A percentile compares a stretch with the other conserved stretches of the same genome.
These are phyloP conservation scores for Mycena epipterygia DNA, from an alignment of 768 basidiomycete species.

Conservation along the genomic window DNA sequence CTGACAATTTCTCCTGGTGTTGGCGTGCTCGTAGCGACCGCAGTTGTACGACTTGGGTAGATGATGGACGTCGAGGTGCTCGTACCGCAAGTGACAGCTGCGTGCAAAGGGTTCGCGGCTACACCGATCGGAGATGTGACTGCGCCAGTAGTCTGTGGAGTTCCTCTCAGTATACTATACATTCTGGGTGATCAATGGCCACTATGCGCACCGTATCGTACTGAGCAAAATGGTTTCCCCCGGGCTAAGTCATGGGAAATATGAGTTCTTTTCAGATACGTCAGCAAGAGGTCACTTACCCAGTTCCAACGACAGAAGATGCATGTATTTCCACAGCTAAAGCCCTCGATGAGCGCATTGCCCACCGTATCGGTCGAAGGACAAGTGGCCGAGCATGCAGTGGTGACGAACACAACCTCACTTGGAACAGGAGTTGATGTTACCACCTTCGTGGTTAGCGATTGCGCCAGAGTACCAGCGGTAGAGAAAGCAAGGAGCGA, in stretches of 20 bases:
- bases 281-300: slow-evolving; percentile 9
- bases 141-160: slow-evolving; percentile 8
- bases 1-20: slow-evolving; percentile 14
- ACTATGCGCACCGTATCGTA: slow-evolving; percentile 12
- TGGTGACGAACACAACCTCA: slow-evolving; percentile 8
- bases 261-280: slow-evolving; percentile 4
- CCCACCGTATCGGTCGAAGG: not conserved
- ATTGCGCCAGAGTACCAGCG: slow-evolving; percentile 4
- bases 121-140: slow-evolving; percentile 15
- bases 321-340: slow-evolving; percentile 19
- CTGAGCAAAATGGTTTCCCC: slow-evolving; percentile 12
- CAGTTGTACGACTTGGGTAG: slow-evolving; percentile 15
- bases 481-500: slow-evolving; percentile 7
- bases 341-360: not conserved
- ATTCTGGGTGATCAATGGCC: not conserved
- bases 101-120: slow-evolving; percentile 3
- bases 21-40: slow-evolving; percentile 14
- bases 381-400: slow-evolving; percentile 7
- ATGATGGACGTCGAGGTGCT: slow-evolving; percentile 16
- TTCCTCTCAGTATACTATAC: not conserved
- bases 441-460: slow-evolving; percentile 8
- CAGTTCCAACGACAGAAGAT: slow-evolving; percentile 17
- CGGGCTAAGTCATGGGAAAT: slow-evolving; percentile 10
- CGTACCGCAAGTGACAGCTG: slow-evolving; percentile 8
- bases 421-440: slow-evolving; percentile 6